Conservation (phyloP, 139 green algal species). For the Astrephomene gubernaculifera region DNA sequence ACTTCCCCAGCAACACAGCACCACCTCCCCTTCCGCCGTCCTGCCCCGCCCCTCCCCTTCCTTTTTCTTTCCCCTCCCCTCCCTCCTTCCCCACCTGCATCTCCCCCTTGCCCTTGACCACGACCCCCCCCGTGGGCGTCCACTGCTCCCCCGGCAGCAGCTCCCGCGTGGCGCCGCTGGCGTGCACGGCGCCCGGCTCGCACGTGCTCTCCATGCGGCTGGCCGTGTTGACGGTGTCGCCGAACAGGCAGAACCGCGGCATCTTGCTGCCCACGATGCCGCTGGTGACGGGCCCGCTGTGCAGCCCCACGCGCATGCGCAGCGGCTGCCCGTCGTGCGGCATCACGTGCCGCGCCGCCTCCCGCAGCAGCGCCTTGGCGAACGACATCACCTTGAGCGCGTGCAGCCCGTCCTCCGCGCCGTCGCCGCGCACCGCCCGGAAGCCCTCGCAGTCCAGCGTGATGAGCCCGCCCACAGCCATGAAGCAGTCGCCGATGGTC, state of each 20-base stretch:
- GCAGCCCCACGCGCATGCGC: slow-evolving; percentile 13
- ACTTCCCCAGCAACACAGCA: too few relatives aligned
- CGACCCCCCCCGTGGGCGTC: slow-evolving; percentile 34
- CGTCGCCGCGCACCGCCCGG: slow-evolving; percentile 17
- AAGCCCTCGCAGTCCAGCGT: slow-evolving; percentile 33
- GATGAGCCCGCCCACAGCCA: slow-evolving; percentile 40
- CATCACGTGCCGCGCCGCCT: slow-evolving; percentile 7
- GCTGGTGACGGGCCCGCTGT: not conserved
- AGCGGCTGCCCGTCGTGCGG: slow-evolving; percentile 24
- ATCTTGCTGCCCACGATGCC: slow-evolving; percentile 40
- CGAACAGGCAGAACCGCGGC: slow-evolving; percentile 50
- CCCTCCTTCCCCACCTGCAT: slow-evolving; percentile 6
- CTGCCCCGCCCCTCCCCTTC: too few relatives aligned
- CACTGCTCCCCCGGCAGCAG: slow-evolving; percentile 22
- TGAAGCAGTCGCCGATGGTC: slow-evolving; percentile 70
- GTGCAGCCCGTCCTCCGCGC: slow-evolving; percentile 24
- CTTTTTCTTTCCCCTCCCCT: not conserved
- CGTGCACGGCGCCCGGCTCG: slow-evolving; percentile 51
- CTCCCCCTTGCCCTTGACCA: slow-evolving; percentile 43
- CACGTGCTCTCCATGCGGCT: slow-evolving; percentile 66
- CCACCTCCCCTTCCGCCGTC: too few relatives aligned
- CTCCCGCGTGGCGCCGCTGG: slow-evolving; percentile 5
- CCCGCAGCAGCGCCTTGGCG: slow-evolving; percentile 43
- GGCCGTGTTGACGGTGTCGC: slow-evolving; percentile 56
- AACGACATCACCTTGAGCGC: slow-evolving; percentile 28